Base-by-base conservation (phyloP, 139 green algal genomes). In the Microglena sp. region DNA sequence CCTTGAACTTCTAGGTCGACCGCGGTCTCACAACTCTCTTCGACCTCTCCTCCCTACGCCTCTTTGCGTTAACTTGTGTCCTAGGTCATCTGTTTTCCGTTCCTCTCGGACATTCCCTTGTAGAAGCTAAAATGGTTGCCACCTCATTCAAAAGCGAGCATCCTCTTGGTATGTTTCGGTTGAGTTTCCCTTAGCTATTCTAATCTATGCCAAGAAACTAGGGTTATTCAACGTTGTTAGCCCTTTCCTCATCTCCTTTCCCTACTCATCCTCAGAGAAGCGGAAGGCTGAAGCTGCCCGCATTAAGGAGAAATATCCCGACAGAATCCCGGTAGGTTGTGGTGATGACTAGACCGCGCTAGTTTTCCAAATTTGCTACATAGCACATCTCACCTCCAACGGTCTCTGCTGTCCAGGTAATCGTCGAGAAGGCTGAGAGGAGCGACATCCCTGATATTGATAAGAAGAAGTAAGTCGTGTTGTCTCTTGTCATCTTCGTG, bases 381-480 rank as follows among this genome's bases (percentile, higher is more conserved):
- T 7, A 28, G 26, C n/a, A 55, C n/a, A n/a, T n/a, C n/a, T n/a
- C n/a, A n/a, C n/a, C n/a, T n/a, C n/a, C n/a, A n/a, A n/a, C n/a
- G n/a, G n/a, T 33, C 26, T 33, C 6, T 40, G 55, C n/a, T 34
- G 93, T 97, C 32, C 80, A 97, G 92, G 92, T 98, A 3, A 99
- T 99, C 55, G 94, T 99, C 22, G 94, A 99, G 80, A 92, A 93
- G 69, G 89, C 94, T 1, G 86, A 92, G 60, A 90, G 84, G 62
- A 96, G 83, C 57, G 87, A 97, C 24, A 96, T 99, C 32, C 90
- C 94, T n/a, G 90, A 95, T 68, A 98, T 99, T 55, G 94, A 99
- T 82, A 99, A 99, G 87, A 97, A 99, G 75, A 99, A 99, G 92
- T 97, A 64, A 81, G 89, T 59, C 11, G n/a, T n/a, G 46, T 31